Base-by-base conservation (phyloP, 768 basidiomycete genomes). In the Gloeostereum incarnatum region DNA sequence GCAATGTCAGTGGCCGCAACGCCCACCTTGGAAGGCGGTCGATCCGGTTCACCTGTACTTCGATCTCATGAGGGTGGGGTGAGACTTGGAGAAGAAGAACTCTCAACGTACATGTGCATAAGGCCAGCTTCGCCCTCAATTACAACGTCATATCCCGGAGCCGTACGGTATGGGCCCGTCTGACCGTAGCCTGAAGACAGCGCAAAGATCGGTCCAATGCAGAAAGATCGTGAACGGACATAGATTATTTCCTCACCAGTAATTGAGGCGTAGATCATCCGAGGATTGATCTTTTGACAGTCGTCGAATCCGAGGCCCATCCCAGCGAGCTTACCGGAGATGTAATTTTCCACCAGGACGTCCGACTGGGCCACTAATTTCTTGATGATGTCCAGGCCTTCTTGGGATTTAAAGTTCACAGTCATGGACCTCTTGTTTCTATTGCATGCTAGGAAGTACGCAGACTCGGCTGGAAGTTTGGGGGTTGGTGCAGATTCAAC, bases 1-100 rank as follows among this genome's bases (percentile, higher is more conserved):
- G 87, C 78, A 38, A 92, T 73, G 59, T 92, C 93, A 9, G 91
- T 94, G 4, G 81, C 81, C 1, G 93, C 92, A 19, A 96, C 92
- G 6, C 93, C 93, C n/a, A 94, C 92, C 59, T 97, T 96, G 52
- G 75, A 81, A 3, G 92, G 93, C 11, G 78, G 73, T 7, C 90
- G 79, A 49, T 83, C 80, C 6, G 81, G 69, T 59, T 94, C 93
- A 35, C 92, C 92, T 11, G 92, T 97, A 47, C 86, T 89, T 46
- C 18, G 33, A 42, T 19, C 35, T 19, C 36, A 47, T 44, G 20
- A 45, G 43, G 29, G 37, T 22, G 38, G 13, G 42, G 38, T n/a
- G 39, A 38, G 39, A 7, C 5, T 43, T 14, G 11, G 13, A 19
- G 46, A 23, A 36, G 27, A 40, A 40, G 17, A 45, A 10, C 34